Evolutionary conservation across 116 monocot species (phyloP).

Genomic region (Iris pallida): DNA sequence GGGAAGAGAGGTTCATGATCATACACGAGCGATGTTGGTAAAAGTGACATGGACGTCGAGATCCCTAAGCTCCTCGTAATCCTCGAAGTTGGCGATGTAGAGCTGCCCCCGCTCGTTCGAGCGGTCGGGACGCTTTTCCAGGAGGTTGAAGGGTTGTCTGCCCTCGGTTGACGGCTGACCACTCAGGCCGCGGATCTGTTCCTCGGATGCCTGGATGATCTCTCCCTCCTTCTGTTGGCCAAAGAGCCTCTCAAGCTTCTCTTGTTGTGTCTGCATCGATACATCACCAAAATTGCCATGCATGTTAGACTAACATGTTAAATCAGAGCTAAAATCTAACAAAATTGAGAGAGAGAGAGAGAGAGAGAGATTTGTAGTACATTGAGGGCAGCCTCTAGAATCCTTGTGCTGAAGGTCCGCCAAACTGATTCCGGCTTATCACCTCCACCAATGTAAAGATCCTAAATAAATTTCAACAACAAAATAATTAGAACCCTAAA

Average conservation of each 20-base stretch:
- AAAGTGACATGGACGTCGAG: constrained; percentile 40
- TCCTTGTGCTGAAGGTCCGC: constrained; percentile 42
- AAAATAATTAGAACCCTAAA: background rate
- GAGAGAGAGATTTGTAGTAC: constrained; percentile 8
- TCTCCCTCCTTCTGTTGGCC: constrained; percentile 28
- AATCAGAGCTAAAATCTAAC: background rate
- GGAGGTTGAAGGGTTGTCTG: constrained; percentile 45
- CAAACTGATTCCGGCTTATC: constrained; percentile 31
- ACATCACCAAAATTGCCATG: background rate
- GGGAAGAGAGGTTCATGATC: background rate
- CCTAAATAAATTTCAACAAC: constrained; percentile 3
- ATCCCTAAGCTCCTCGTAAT: constrained; percentile 33
- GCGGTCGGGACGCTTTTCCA: constrained; percentile 22
- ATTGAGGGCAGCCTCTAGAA: constrained; percentile 58
- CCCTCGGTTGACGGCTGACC: constrained; percentile 9
- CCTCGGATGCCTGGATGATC: constrained; percentile 36
- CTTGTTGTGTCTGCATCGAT: constrained; percentile 26
- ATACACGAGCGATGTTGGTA: constrained; percentile 41
- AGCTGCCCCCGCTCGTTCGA: constrained; percentile 37
- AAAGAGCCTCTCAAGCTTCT: constrained; percentile 29
- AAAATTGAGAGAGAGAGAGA: background rate
- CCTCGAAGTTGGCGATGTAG: constrained; percentile 28
- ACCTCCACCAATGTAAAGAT: constrained; percentile 38
- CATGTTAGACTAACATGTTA: too few relatives aligned
- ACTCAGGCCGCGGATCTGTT: constrained; percentile 40